Evolutionary conservation across 1,284 basidiomycete species (phyloP).

Genomic region (Ustilago hordei): DNA sequence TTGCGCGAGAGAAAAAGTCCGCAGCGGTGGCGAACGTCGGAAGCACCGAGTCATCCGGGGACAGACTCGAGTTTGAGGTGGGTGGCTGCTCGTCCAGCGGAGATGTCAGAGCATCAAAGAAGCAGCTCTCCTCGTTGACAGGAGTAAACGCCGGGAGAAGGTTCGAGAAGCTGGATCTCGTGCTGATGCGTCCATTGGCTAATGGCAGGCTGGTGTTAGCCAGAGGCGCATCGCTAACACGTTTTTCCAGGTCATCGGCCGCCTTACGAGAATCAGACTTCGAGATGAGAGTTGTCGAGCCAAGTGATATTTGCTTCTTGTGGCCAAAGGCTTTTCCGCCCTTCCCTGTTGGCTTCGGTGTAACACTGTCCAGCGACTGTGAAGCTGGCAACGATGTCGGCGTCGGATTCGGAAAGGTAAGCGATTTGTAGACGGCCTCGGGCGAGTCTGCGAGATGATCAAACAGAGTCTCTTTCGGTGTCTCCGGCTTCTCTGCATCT

Average conservation of each 20-base stretch:
- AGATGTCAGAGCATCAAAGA: conserved; percentile 40
- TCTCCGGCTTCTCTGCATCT: not conserved
- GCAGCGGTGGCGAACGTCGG: conserved; percentile 28
- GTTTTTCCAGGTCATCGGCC: conserved; percentile 32
- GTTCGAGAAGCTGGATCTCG: conserved; percentile 15
- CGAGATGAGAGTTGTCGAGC: conserved; percentile 31
- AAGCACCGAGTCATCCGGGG: conserved; percentile 18
- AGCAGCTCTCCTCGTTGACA: conserved; percentile 24
- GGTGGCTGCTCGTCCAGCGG: conserved; percentile 22
- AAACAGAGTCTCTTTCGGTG: conserved; percentile 16
- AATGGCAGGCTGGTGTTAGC: conserved; percentile 4
- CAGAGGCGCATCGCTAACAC: conserved; percentile 18
- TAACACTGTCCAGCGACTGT: conserved; percentile 27
- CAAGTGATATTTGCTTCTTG: conserved; percentile 41
- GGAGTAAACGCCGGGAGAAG: conserved; percentile 25
- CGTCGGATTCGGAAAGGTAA: conserved; percentile 20
- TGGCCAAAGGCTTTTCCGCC: conserved; percentile 11
- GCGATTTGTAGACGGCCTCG: conserved; percentile 37
- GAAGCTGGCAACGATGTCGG: conserved; percentile 18
- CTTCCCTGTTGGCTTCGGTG: not conserved
- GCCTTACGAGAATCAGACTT: conserved; percentile 21
- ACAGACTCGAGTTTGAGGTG: not conserved
- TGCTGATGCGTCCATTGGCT: conserved; percentile 10
- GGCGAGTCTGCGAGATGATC: conserved; percentile 38
- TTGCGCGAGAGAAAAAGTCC: conserved; percentile 14